These are phyloP conservation scores for Carex kokanica DNA, from an alignment of 176 grass and related monocot species.

Conservation along the genomic window DNA sequence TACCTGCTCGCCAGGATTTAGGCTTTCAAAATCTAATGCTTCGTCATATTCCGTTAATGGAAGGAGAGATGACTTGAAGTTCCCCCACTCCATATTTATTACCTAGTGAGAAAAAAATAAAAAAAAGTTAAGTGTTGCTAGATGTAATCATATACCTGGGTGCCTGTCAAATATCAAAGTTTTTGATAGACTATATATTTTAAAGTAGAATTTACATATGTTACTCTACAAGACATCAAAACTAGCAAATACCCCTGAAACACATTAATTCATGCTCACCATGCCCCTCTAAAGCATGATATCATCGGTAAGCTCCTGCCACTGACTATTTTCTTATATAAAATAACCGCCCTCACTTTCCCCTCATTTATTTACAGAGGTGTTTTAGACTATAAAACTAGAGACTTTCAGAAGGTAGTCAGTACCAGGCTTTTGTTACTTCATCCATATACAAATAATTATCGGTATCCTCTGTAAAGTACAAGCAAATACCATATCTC, in stretches of 20 bases:
- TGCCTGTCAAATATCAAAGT: neutral
- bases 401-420: neutral
- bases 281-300: neutral
- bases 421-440: neutral
- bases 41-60: conserved; percentile 70
- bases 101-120: conserved; percentile 33
- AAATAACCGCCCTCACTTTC: neutral
- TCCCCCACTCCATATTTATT: conserved; percentile 88
- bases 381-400: neutral
- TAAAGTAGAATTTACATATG: neutral
- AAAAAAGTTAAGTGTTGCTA: neutral
- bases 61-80: conserved; percentile 75
- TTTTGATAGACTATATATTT: neutral
- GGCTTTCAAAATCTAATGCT: conserved; percentile 65
- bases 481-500: conserved; percentile 49
- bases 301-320: neutral
- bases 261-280: neutral
- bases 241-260: neutral
- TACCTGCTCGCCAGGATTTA: conserved; percentile 87
- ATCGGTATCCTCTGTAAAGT: neutral
- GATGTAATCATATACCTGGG: neutral
- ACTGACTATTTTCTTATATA: neutral
- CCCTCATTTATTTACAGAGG: too few relatives aligned
- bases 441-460: neutral
- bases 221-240: neutral